A percentile compares a stretch with the other conserved stretches of the same genome.
Evolutionary conservation across 2,329 filamentous ascomycete species (phyloP).

Genomic region (Penicillium sp.): DNA sequence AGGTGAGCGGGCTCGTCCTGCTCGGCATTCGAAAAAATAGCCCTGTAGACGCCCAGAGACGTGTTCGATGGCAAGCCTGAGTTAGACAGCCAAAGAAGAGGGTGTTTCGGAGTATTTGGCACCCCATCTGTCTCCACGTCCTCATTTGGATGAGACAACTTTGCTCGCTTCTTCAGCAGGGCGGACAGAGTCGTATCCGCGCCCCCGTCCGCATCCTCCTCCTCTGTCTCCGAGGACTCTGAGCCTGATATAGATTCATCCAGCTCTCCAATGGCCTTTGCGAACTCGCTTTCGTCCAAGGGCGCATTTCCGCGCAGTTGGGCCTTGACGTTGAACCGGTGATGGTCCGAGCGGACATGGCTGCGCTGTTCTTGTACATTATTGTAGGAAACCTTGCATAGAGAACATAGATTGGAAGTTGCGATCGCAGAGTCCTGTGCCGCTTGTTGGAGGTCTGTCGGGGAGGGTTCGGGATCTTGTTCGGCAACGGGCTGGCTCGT

Average conservation of each 20-base stretch:
- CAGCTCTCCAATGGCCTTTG: slow-evolving; percentile 76
- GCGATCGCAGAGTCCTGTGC: slow-evolving; percentile 43
- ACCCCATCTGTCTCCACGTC: slow-evolving; percentile 47
- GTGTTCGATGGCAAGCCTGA: slow-evolving; percentile 69
- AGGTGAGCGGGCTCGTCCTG: slow-evolving; percentile 61
- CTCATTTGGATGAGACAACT: slow-evolving; percentile 53
- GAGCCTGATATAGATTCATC: slow-evolving; percentile 86
- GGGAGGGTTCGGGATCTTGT: slow-evolving; percentile 19
- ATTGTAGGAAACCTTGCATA: slow-evolving; percentile 70
- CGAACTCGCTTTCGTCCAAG: slow-evolving; percentile 78
- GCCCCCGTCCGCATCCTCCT: slow-evolving; percentile 48
- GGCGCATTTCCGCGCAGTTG: slow-evolving; percentile 70
- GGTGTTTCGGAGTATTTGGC: slow-evolving; percentile 60
- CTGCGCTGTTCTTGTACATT: slow-evolving; percentile 75
- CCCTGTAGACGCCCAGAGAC: slow-evolving; percentile 80
- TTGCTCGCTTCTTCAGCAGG: slow-evolving; percentile 78
- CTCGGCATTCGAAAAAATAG: slow-evolving; percentile 71
- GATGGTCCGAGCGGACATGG: slow-evolving; percentile 85
- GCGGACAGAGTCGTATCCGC: slow-evolving; percentile 60
- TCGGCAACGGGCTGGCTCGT: slow-evolving; percentile 36
- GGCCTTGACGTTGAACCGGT: slow-evolving; percentile 92
- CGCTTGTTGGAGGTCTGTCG: slow-evolving; percentile 30
- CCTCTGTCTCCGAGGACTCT: slow-evolving; percentile 66
- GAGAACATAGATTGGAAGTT: slow-evolving; percentile 68
- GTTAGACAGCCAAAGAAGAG: slow-evolving; percentile 81